Conservation (phyloP, 163 green algal species). For the Volvox carteri region DNA sequence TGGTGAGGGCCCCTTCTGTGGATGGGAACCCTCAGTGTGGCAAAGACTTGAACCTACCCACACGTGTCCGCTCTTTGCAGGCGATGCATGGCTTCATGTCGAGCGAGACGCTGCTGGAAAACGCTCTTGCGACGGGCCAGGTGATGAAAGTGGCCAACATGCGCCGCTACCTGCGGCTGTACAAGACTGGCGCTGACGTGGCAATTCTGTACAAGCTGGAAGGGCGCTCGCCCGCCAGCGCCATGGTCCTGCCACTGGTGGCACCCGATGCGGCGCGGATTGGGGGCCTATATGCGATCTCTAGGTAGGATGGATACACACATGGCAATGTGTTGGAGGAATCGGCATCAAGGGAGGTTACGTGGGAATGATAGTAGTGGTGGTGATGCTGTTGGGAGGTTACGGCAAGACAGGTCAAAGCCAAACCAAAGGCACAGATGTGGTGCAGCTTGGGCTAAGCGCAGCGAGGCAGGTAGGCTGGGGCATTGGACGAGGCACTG, state of each 20-base stretch:
- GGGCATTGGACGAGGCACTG: too few relatives aligned
- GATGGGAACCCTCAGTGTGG: too few relatives aligned
- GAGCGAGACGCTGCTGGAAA: constrained; percentile 58
- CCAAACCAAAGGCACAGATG: too few relatives aligned
- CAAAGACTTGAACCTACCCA: too few relatives aligned
- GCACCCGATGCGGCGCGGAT: constrained; percentile 56
- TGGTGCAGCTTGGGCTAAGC: too few relatives aligned
- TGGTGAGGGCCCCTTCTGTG: constrained; percentile 37
- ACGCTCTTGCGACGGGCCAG: constrained; percentile 54
- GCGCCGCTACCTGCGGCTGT: constrained; percentile 61
- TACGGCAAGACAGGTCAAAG: too few relatives aligned
- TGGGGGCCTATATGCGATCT: constrained; percentile 50
- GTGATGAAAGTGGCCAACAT: constrained; percentile 60
- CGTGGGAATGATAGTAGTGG: too few relatives aligned
- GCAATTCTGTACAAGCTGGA: constrained; percentile 59
- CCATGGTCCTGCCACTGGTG: constrained; percentile 60
- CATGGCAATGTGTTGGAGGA: not conserved
- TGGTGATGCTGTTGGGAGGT: too few relatives aligned
- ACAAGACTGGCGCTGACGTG: constrained; percentile 56
- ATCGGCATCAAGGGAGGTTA: not conserved
- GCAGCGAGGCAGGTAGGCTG: too few relatives aligned
- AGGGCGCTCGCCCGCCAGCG: constrained; percentile 43
- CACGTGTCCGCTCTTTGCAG: not conserved
- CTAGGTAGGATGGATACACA: constrained; percentile 11
- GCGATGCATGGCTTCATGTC: constrained; percentile 60